phyloP scores from a whole-genome alignment of 768 basidiomycete species.

The Chalciporus sphaerocephalus region DNA sequence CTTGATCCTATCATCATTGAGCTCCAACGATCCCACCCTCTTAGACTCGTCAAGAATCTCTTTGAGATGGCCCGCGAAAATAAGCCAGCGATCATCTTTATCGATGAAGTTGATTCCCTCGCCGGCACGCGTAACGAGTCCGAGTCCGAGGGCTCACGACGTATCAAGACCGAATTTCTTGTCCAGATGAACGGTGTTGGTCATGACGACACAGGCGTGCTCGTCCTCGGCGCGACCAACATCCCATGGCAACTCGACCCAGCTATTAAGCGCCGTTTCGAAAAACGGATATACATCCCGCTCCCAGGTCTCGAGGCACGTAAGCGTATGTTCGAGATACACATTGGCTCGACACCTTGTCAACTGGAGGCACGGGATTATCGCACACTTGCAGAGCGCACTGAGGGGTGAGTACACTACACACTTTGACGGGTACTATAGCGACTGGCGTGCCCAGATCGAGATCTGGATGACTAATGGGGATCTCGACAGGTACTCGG shows the following conservation, averaged over 20 bases:
- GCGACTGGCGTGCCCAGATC: neutral
- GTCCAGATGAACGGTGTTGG: slow-evolving; percentile 99
- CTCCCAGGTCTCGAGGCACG: slow-evolving; percentile 91
- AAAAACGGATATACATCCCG: slow-evolving; percentile 98
- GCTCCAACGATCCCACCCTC: slow-evolving; percentile 1
- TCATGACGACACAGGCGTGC: slow-evolving; percentile 92
- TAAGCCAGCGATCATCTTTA: slow-evolving; percentile 97
- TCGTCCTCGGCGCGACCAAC: slow-evolving; percentile 96
- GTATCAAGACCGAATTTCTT: slow-evolving; percentile 96
- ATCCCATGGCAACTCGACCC: slow-evolving; percentile 98
- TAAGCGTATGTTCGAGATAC: slow-evolving; percentile 93
- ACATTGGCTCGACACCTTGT: slow-evolving; percentile 90
- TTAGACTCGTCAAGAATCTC: slow-evolving; percentile 88
- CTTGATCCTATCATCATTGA: neutral
- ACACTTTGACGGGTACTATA: too few species aligned
- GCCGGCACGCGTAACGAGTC: slow-evolving; percentile 92
- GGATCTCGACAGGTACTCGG: slow-evolving; percentile 63
- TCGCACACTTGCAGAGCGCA: slow-evolving; percentile 73
- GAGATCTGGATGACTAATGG: neutral
- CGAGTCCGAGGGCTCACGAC: slow-evolving; percentile 94
- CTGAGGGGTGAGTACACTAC: slow-evolving; percentile 60
- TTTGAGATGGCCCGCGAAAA: slow-evolving; percentile 94
- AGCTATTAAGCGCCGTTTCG: slow-evolving; percentile 97
- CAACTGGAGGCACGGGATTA: slow-evolving; percentile 76
- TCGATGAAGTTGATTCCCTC: slow-evolving; percentile 97